Evolutionary conservation across 768 basidiomycete genomes (phyloP).

Genomic region (Collybia sp.): DNA sequence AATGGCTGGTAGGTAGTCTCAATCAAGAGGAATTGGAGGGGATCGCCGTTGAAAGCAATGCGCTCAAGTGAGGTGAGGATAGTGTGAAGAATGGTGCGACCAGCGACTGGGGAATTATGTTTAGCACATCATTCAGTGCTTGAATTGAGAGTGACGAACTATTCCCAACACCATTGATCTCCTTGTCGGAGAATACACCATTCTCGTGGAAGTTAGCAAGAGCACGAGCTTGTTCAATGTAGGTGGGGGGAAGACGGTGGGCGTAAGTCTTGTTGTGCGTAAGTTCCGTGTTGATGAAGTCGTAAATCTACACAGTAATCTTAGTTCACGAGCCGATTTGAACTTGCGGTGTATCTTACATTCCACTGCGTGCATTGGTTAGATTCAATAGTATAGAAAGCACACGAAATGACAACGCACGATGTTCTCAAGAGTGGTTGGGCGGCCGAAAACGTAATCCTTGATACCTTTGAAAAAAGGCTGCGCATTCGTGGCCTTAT

Average conservation of each 20-base stretch:
- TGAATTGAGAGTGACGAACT: conserved; percentile 40
- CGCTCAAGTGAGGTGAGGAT: conserved; percentile 69
- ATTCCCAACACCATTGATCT: conserved; percentile 70
- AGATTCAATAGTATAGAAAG: background rate
- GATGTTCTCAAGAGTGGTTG: conserved; percentile 62
- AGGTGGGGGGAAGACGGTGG: conserved; percentile 73
- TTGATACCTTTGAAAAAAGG: conserved; percentile 63
- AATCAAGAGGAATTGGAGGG: conserved; percentile 73
- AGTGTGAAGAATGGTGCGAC: conserved; percentile 71
- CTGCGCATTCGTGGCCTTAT: conserved; percentile 46
- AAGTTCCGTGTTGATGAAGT: conserved; percentile 72
- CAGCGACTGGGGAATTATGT: conserved; percentile 53
- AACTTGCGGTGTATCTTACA: too few relatives aligned
- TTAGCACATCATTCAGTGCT: background rate
- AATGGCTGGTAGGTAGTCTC: conserved; percentile 89
- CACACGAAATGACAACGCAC: conserved; percentile 51
- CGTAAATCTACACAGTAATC: conserved; percentile 49
- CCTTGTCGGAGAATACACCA: conserved; percentile 61
- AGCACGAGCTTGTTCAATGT: conserved; percentile 68
- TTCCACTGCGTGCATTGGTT: too few relatives aligned
- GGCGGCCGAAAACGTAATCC: conserved; percentile 70
- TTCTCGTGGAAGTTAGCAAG: conserved; percentile 80
- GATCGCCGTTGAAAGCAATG: conserved; percentile 75
- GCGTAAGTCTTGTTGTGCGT: conserved; percentile 82
- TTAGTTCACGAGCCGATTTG: too few relatives aligned